phyloP scores from a whole-genome alignment of 805 yeast genomes.

The Yarrowia yakushimensis region DNA sequence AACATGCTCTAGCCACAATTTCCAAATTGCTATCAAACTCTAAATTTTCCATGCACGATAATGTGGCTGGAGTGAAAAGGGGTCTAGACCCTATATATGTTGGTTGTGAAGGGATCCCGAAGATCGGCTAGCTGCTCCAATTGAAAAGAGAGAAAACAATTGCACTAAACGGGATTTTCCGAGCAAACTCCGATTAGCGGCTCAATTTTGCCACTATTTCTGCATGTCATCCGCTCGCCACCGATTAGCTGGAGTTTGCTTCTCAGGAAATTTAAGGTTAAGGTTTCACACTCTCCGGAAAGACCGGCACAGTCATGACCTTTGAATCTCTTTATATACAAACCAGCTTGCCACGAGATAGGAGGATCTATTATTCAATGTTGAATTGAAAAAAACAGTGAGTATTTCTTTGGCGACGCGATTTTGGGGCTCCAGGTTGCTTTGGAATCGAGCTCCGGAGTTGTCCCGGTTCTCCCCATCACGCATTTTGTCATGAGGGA shows the following conservation, averaged over 20 bases:
- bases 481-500: not conserved
- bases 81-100: not conserved
- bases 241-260: not conserved
- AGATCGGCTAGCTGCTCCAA: not conserved
- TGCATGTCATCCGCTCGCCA: constrained; percentile 8
- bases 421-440: not conserved
- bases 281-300: constrained; percentile 2
- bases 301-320: constrained; percentile 20
- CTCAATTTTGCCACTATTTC: not conserved
- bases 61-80: constrained; percentile 18
- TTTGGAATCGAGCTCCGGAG: not conserved
- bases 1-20: constrained; percentile 18
- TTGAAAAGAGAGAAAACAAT: not conserved
- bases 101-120: not conserved
- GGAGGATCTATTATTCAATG: not conserved
- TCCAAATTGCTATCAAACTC: constrained; percentile 1
- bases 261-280: not conserved
- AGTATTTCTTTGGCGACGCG: not conserved
- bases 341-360: not conserved
- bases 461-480: not conserved
- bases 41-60: not conserved
- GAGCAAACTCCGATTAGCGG: not conserved
- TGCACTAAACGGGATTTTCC: too few relatives aligned
- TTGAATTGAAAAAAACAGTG: not conserved
- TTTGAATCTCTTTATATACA: constrained; percentile 8